phyloP scores from a whole-genome alignment of 2,329 filamentous ascomycete genomes.

The Neodidymelliopsis sp. region DNA sequence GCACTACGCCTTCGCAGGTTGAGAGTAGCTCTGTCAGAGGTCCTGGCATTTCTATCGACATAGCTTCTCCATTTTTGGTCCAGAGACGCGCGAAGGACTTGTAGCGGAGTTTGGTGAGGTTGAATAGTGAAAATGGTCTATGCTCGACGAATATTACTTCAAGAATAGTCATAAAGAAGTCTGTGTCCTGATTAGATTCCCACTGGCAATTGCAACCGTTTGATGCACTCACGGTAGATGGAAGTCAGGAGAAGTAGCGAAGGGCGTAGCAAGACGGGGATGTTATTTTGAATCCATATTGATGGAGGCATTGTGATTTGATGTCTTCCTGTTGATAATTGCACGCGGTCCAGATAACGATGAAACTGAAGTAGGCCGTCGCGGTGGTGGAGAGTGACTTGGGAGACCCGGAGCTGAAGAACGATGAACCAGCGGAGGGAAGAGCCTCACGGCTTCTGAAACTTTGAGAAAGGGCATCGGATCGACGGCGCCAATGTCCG shows the following conservation, averaged over 20 bases:
- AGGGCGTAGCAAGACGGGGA: conserved; percentile 41
- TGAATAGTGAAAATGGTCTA: conserved; percentile 37
- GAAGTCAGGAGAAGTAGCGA: conserved; percentile 34
- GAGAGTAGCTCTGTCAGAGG: conserved; percentile 36
- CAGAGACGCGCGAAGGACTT: conserved; percentile 48
- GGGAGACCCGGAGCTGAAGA: neutral
- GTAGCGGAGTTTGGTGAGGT: conserved; percentile 40
- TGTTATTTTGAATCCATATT: conserved; percentile 26
- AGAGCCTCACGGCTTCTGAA: conserved; percentile 1
- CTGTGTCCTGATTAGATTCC: conserved; percentile 22
- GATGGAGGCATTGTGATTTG: conserved; percentile 4
- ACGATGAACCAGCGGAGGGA: neutral
- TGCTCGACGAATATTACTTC: conserved; percentile 40
- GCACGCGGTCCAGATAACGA: conserved; percentile 3
- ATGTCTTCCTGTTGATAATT: neutral
- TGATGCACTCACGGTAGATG: conserved; percentile 34
- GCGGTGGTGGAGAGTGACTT: neutral
- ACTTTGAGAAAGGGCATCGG: conserved; percentile 6
- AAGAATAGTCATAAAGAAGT: conserved; percentile 46
- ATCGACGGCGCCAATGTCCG: conserved; percentile 6
- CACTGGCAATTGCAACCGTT: neutral
- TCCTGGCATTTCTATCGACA: conserved; percentile 49
- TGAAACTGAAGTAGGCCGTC: neutral
- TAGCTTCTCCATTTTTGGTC: conserved; percentile 44
- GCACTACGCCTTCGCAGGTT: conserved; percentile 41